These are phyloP conservation scores for Monosporascus sp. DNA, from an alignment of 2,329 filamentous ascomycete species.

Conservation along the genomic window DNA sequence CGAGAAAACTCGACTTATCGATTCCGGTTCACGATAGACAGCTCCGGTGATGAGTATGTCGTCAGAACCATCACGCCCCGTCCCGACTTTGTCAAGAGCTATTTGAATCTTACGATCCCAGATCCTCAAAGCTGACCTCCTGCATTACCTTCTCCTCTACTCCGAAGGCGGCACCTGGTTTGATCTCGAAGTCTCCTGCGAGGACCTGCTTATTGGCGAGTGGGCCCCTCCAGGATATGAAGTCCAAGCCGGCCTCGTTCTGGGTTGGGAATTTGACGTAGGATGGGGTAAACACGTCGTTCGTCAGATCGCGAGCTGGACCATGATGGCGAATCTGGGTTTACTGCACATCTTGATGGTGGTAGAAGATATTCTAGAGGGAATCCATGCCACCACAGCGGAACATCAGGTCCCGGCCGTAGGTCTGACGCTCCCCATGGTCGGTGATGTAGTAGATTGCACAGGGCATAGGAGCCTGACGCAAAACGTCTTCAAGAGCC, in stretches of 20 bases:
- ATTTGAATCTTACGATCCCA: constrained; percentile 12
- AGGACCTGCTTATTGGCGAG: constrained; percentile 19
- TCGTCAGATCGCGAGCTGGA: constrained; percentile 7
- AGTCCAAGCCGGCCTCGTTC: constrained; percentile 10
- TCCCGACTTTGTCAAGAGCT: constrained; percentile 18
- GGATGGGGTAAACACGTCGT: constrained; percentile 12
- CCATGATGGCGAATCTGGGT: constrained; percentile 1
- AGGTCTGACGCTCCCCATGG: constrained; percentile 5
- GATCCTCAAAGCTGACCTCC: constrained; percentile 7
- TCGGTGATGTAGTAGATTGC: constrained; percentile 11
- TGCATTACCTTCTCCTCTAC: constrained; percentile 10
- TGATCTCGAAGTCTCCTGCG: constrained; percentile 9
- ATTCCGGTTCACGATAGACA: constrained; percentile 22
- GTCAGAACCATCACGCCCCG: constrained; percentile 53
- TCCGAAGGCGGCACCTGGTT: constrained; percentile 11
- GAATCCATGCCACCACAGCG: constrained; percentile 1
- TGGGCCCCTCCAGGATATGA: constrained; percentile 25
- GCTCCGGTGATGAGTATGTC: constrained; percentile 40
- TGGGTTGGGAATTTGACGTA: constrained; percentile 24
- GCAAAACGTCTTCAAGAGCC: constrained; percentile 5
- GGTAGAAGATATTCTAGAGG: constrained; percentile 12
- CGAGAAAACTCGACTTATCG: constrained; percentile 17
- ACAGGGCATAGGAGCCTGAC: constrained; percentile 12
- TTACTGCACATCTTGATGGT: constrained; percentile 9
- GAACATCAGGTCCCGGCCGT: constrained; percentile 4